A percentile compares a stretch with the other conserved stretches of the same genome.
phyloP scores from a whole-genome alignment of 495 filamentous ascomycete genomes.

The Sporormia fimetaria region DNA sequence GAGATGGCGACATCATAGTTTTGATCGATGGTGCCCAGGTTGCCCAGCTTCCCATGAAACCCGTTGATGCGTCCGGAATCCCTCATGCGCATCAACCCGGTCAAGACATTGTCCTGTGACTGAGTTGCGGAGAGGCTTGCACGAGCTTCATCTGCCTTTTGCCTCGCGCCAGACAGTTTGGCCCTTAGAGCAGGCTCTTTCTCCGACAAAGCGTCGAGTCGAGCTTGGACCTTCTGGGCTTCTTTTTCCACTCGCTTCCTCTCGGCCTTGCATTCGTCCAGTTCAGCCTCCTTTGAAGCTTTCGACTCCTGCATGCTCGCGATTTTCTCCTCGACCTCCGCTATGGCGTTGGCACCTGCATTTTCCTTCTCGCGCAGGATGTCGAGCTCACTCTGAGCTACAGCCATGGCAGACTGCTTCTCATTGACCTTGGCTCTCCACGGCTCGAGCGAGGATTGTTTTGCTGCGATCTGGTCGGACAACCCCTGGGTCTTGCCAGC shows the following conservation, averaged over 20 bases:
- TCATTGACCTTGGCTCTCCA: constrained; percentile 96
- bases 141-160: constrained; percentile 90
- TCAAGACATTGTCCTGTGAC: constrained; percentile 84
- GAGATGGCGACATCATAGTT: constrained; percentile 95
- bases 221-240: constrained; percentile 52
- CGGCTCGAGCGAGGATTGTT: constrained; percentile 89
- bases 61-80: constrained; percentile 94
- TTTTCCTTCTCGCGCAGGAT: constrained; percentile 83
- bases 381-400: constrained; percentile 85
- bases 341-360: constrained; percentile 66
- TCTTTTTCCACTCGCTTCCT: constrained; percentile 64
- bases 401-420: constrained; percentile 84
- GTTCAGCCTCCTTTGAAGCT: constrained; percentile 56
- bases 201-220: constrained; percentile 57
- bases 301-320: constrained; percentile 56
- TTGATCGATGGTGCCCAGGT: constrained; percentile 88
- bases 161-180: constrained; percentile 73
- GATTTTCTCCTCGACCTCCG: constrained; percentile 77
- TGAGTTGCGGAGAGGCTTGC: constrained; percentile 80
- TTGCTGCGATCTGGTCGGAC: constrained; percentile 80
- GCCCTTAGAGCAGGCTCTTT: constrained; percentile 71
- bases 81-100: constrained; percentile 82
- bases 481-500: constrained; percentile 93
- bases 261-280: constrained; percentile 63
- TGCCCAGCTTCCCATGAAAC: constrained; percentile 90